Evolutionary conservation across 163 green algal species (phyloP).

Genomic region (Chlorella variabilis): DNA sequence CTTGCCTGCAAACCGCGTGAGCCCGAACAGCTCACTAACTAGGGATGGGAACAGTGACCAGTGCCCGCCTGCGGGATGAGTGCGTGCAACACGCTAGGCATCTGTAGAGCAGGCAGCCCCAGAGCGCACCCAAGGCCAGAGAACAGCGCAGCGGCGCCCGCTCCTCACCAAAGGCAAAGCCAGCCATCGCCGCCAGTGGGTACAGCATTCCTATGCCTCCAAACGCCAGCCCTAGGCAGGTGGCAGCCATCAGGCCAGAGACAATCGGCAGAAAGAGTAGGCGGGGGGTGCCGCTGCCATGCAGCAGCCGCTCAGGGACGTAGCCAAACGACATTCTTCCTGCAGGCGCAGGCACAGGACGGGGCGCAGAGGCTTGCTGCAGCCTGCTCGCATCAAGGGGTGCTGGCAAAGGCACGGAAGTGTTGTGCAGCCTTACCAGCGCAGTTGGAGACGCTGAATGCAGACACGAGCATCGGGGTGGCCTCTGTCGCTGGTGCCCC

Average conservation of each 20-base stretch:
- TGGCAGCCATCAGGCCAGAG: conserved; percentile 33
- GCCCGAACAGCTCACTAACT: conserved; percentile 79
- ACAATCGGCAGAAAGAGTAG: conserved; percentile 61
- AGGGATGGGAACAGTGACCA: conserved; percentile 84
- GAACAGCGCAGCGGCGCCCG: not conserved
- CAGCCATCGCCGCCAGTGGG: conserved; percentile 54
- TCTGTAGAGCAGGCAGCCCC: too few relatives aligned
- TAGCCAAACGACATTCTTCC: conserved; percentile 69
- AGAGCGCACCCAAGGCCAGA: not conserved
- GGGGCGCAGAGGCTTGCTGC: too few relatives aligned
- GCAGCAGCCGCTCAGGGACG: conserved; percentile 63
- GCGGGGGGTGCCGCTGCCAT: conserved; percentile 59
- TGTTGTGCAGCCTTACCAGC: not conserved
- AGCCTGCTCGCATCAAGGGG: too few relatives aligned
- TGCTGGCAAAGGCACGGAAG: not conserved
- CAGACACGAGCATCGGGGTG: conserved; percentile 67
- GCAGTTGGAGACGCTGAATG: conserved; percentile 77
- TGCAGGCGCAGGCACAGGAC: not conserved
- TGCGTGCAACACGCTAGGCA: not conserved
- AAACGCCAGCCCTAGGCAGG: conserved; percentile 47
- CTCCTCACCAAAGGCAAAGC: conserved; percentile 69
- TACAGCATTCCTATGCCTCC: conserved; percentile 34
- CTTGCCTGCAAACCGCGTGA: conserved; percentile 80
- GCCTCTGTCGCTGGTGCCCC: not conserved
- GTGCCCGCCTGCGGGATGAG: conserved; percentile 51